These are phyloP conservation scores for Ophiosphaerella herpotricha DNA, from an alignment of 2,329 filamentous ascomycete genomes.

Conservation along the genomic window DNA sequence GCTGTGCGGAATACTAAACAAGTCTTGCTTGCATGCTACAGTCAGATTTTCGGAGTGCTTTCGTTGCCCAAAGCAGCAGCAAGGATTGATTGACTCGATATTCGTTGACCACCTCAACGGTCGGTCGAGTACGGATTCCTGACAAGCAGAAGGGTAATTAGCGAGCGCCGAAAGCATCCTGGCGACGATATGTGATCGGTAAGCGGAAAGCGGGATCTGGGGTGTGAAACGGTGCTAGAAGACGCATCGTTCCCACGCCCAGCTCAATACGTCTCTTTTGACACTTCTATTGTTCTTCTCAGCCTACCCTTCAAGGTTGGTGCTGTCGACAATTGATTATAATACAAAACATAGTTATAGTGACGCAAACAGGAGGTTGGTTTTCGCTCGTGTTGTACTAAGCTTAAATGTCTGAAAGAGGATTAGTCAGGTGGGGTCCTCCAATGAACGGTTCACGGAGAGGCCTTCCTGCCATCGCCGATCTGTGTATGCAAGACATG, in stretches of 20 bases:
- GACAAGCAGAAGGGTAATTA: neutral
- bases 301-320: too few relatives aligned
- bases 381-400: slow-evolving; percentile 5
- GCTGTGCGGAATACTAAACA: too few relatives aligned
- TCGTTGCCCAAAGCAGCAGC: too few relatives aligned
- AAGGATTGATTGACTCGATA: neutral
- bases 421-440: neutral
- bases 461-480: neutral
- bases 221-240: slow-evolving; percentile 1
- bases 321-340: too few relatives aligned
- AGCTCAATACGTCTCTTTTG: neutral
- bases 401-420: slow-evolving; percentile 2
- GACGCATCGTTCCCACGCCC: neutral
- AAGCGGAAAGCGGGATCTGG: slow-evolving; percentile 8
- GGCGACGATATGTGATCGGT: slow-evolving; percentile 13
- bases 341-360: neutral
- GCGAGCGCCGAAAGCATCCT: neutral
- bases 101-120: neutral
- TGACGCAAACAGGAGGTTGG: slow-evolving; percentile 7
- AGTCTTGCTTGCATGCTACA: too few relatives aligned
- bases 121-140: slow-evolving; percentile 3
- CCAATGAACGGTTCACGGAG: slow-evolving; percentile 5
- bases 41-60: too few relatives aligned
- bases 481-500: slow-evolving; percentile 19
- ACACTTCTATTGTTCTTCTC: neutral